phyloP scores from a whole-genome alignment of 805 yeast species.

The Lachancea sp. region DNA sequence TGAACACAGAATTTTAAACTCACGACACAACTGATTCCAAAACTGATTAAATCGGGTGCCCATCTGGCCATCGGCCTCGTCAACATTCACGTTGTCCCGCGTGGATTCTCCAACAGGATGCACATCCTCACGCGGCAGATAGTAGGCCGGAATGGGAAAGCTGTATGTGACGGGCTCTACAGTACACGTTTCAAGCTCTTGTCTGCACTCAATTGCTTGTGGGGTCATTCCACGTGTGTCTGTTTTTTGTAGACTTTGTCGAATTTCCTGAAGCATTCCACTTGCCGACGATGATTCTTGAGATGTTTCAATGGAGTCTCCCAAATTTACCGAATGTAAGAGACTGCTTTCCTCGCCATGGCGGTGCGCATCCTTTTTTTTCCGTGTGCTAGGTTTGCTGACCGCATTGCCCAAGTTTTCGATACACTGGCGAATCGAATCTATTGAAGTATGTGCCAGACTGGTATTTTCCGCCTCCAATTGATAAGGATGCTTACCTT shows the following conservation, averaged over 20 bases:
- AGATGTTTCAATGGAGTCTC: not conserved
- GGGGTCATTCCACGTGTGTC: conserved; percentile 3
- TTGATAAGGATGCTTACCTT: conserved; percentile 29
- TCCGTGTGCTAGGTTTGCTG: not conserved
- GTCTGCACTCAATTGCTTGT: not conserved
- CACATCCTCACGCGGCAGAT: conserved; percentile 4
- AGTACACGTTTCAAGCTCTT: not conserved
- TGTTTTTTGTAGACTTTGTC: conserved; percentile 5
- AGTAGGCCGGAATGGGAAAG: conserved; percentile 11
- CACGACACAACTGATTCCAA: conserved; percentile 2
- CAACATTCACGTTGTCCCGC: conserved; percentile 1
- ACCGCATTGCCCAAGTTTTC: conserved; percentile 3
- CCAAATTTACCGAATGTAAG: not conserved
- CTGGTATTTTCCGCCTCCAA: conserved; percentile 1
- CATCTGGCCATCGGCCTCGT: not conserved
- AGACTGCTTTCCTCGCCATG: not conserved
- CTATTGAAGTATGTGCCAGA: not conserved
- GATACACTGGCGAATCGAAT: conserved; percentile 4
- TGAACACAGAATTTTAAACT: not conserved
- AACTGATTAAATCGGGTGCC: not conserved
- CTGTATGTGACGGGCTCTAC: conserved; percentile 5
- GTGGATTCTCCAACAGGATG: conserved; percentile 6
- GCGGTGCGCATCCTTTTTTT: not conserved
- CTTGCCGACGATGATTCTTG: conserved; percentile 2
- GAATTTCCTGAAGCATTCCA: conserved; percentile 7